A percentile compares a stretch with the other conserved stretches of the same genome.
These are phyloP conservation scores for Mucor indicus DNA, from an alignment of 371 early-diverging fungal species.

Conservation along the genomic window DNA sequence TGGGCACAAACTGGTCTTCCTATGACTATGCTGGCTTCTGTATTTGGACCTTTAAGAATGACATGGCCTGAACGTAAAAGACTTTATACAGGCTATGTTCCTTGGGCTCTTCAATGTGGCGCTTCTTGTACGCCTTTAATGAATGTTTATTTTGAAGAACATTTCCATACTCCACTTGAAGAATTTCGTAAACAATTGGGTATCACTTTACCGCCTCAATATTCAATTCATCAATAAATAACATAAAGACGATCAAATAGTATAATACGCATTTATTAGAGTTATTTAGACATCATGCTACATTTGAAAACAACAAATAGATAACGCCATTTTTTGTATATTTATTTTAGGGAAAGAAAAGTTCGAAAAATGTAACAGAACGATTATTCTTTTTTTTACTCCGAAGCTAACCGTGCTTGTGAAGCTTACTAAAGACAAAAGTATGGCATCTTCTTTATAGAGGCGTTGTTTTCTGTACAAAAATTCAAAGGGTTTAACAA, in stretches of 20 bases:
- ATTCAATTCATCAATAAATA: conserved; percentile 3
- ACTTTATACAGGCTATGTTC: conserved; percentile 72
- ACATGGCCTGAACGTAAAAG: conserved; percentile 54
- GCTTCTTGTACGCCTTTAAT: conserved; percentile 69
- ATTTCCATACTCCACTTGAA: conserved; percentile 67
- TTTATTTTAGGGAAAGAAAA: too few relatives aligned
- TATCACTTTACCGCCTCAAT: conserved; percentile 42
- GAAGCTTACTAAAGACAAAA: background rate
- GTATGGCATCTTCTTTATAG: too few relatives aligned
- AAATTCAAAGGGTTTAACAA: too few relatives aligned
- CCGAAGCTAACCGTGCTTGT: too few relatives aligned
- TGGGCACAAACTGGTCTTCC: conserved; percentile 88
- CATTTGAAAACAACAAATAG: too few relatives aligned
- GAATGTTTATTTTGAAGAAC: conserved; percentile 87
- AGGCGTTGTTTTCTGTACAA: too few relatives aligned
- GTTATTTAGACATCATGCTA: too few relatives aligned
- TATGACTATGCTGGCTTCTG: conserved; percentile 78
- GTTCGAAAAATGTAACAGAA: too few relatives aligned
- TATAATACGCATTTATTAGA: too few relatives aligned
- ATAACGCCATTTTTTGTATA: too few relatives aligned
- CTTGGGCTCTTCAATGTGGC: conserved; percentile 93
- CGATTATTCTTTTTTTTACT: too few relatives aligned
- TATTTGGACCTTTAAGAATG: conserved; percentile 80
- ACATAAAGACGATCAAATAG: background rate
- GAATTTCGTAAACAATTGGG: conserved; percentile 68